Conservation (phyloP, 2,329 filamentous ascomycete species). For the Phaeosphaeriaceae sp. region DNA sequence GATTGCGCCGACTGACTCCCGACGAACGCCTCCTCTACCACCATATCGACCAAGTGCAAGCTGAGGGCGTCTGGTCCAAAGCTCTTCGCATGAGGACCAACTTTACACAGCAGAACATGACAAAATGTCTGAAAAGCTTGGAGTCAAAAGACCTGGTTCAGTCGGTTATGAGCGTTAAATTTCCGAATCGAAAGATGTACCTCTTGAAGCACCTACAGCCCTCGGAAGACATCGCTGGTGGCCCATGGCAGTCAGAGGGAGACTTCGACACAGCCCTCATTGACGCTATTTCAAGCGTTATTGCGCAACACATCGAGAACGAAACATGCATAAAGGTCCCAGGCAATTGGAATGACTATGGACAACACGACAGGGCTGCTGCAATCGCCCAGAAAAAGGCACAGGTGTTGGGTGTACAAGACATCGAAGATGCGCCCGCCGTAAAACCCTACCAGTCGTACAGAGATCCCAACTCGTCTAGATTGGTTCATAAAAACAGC, state of each 20-base stretch:
- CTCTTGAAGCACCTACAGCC: constrained; percentile 86
- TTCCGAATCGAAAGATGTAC: constrained; percentile 92
- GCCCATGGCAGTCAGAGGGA: constrained; percentile 92
- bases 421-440: constrained; percentile 43
- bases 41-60: constrained; percentile 83
- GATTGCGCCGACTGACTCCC: constrained; percentile 57
- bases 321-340: constrained; percentile 71
- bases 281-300: constrained; percentile 73
- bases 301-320: constrained; percentile 75
- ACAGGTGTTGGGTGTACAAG: constrained; percentile 36
- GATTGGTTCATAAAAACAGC: constrained; percentile 67
- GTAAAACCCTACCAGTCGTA: constrained; percentile 33
- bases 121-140: constrained; percentile 82
- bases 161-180: constrained; percentile 89
- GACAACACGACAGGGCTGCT: constrained; percentile 44
- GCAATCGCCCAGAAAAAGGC: constrained; percentile 46
- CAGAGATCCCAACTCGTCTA: constrained; percentile 26
- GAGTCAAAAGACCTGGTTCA: constrained; percentile 84
- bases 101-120: constrained; percentile 83
- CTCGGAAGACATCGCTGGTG: constrained; percentile 88
- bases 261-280: constrained; percentile 91
- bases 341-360: constrained; percentile 51
- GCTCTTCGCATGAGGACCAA: constrained; percentile 80
- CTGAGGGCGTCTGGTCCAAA: constrained; percentile 89
- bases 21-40: constrained; percentile 88